phyloP scores from a whole-genome alignment of 345 rosid genomes.

The Arabidopsis arenosa region DNA sequence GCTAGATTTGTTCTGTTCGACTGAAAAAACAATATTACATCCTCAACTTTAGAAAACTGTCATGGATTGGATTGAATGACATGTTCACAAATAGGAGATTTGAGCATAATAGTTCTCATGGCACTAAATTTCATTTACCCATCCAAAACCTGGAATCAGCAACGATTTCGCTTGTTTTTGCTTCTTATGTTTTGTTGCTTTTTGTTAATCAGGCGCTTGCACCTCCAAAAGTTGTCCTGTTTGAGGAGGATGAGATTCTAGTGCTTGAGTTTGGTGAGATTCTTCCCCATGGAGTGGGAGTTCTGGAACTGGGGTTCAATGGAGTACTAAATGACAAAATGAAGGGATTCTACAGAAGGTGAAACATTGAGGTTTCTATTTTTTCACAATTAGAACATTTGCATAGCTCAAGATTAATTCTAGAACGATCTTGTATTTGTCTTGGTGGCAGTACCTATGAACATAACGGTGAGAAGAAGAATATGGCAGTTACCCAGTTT shows the following conservation, averaged over 20 bases:
- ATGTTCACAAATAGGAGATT: slow-evolving; percentile 2
- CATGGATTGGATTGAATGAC: not conserved
- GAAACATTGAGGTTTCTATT: not conserved
- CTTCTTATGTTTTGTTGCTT: not conserved
- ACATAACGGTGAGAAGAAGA: slow-evolving; percentile 86
- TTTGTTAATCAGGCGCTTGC: slow-evolving; percentile 52
- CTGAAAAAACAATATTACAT: too few relatives aligned
- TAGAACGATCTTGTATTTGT: slow-evolving; percentile 6
- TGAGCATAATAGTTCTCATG: not conserved
- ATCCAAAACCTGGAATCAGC: not conserved
- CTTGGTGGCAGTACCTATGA: slow-evolving; percentile 64
- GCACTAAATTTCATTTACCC: not conserved
- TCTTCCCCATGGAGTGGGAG: slow-evolving; percentile 78
- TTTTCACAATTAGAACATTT: not conserved
- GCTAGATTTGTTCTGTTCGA: not conserved
- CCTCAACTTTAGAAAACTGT: too few relatives aligned
- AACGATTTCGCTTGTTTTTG: not conserved
- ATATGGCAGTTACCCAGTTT: slow-evolving; percentile 98
- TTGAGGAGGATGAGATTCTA: slow-evolving; percentile 77
- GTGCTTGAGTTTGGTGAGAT: slow-evolving; percentile 70
- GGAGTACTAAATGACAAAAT: slow-evolving; percentile 81
- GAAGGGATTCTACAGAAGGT: slow-evolving; percentile 97
- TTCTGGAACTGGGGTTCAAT: slow-evolving; percentile 60
- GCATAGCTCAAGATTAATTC: not conserved
- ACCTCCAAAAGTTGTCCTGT: slow-evolving; percentile 57